These are phyloP conservation scores for Tubosaeta sp. DNA, from an alignment of 768 basidiomycete species.

Conservation along the genomic window DNA sequence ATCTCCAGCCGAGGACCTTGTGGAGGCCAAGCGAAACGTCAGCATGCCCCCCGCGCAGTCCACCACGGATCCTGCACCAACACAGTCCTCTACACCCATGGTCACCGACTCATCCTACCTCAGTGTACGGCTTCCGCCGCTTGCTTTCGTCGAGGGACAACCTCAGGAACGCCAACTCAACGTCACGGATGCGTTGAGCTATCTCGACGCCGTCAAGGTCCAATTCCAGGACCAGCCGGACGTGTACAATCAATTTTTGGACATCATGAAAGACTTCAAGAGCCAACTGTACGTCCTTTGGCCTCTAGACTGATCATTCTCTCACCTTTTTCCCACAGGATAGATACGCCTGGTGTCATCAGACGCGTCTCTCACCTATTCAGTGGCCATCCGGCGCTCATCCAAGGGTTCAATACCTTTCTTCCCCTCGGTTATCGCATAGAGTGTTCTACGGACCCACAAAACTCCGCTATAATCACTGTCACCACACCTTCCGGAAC, in stretches of 20 bases:
- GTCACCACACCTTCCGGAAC: constrained; percentile 75
- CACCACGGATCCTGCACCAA: constrained; percentile 7
- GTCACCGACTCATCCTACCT: constrained; percentile 7
- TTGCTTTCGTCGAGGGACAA: constrained; percentile 26
- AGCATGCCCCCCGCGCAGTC: constrained; percentile 20
- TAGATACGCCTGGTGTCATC: constrained; percentile 97
- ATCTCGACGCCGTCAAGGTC: constrained; percentile 61
- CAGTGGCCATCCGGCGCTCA: constrained; percentile 82
- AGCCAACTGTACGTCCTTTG: constrained; percentile 46
- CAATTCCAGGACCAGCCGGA: constrained; percentile 57
- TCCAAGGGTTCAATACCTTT: constrained; percentile 98
- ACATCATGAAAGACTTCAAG: constrained; percentile 77
- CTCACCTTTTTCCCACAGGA: constrained; percentile 43
- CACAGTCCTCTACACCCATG: constrained; percentile 12
- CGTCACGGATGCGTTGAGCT: constrained; percentile 58
- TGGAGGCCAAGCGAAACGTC: constrained; percentile 20
- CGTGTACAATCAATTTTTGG: constrained; percentile 60
- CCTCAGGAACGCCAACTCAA: constrained; percentile 45
- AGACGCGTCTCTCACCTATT: constrained; percentile 92
- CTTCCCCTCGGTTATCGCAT: constrained; percentile 93
- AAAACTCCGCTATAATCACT: constrained; percentile 63
- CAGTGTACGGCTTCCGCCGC: constrained; percentile 15
- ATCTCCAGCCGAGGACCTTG: constrained; percentile 9
- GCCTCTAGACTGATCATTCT: neutral
- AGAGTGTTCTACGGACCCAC: constrained; percentile 65